Base-by-base conservation (phyloP, 208 protist genomes). In the Trypanosoma brucei region DNA sequence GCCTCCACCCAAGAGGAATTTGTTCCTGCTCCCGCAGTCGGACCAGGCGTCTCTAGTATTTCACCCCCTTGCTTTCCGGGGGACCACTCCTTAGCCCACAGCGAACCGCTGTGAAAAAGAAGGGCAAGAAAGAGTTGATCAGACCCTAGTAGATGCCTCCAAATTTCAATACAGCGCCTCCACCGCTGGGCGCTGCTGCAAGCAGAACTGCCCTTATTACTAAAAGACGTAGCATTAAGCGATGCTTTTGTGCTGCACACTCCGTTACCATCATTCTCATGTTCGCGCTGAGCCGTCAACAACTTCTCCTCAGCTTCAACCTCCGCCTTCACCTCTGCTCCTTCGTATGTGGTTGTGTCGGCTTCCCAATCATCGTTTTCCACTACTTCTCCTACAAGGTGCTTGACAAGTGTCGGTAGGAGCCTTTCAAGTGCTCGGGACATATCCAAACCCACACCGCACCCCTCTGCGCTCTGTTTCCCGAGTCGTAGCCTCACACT, bases 81-180 rank as follows among this genome's bases (percentile, higher is more conserved):
- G 6, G 65, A 55, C 75, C 87, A 89, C 61, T 88, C 69, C 8
- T 70, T 72, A 2, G 71, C 67, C 78, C 79, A 86, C 3, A 92
- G 55, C 30, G 78, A 85, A 34, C 85, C 85, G 6, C 82, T 62
- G 62, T 92, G 82, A 36, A 86, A 77, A 8, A 92, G 75, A 30
- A 92, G 48, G n/a, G 70, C 68, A 9, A 92, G 80, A 52, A 89
- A 74, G 11, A 92, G 54, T 14, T 68, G 57, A 49, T 92, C 82
- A n/a, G 73, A 79, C 36, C 76, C 73, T n/a, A 92, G 36, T n/a
- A 89, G 59, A n/a, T 58, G 75, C 22, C 85, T 76, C 76, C 79
- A 89, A 3, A 89, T 60, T 8, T 57, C 54, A 42, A 91, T 70
- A 64, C 78, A 85, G 45, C 67, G 74, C 11, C 76, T 75, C 84